A percentile compares a stretch with the other conserved stretches of the same genome.
phyloP scores from a whole-genome alignment of 1,284 basidiomycete species.

The Ustilago curta region DNA sequence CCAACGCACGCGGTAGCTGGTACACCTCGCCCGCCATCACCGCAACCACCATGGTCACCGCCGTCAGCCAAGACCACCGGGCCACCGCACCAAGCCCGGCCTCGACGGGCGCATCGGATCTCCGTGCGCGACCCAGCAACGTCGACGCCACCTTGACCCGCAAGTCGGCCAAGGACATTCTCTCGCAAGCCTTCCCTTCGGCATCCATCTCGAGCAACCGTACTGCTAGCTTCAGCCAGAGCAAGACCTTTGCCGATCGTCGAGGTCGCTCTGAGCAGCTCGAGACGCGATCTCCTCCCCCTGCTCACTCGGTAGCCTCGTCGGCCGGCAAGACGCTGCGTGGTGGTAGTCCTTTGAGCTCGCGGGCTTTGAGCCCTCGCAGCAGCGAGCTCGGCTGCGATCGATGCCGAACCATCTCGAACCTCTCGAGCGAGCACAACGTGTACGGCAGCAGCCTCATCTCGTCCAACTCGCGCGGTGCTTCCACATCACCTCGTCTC shows the following conservation, averaged over 20 bases:
- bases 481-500: constrained; percentile 28
- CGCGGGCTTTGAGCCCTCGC: constrained; percentile 40
- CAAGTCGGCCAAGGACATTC: constrained; percentile 44
- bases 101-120: constrained; percentile 15
- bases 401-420: constrained; percentile 52
- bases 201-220: neutral
- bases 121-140: constrained; percentile 20
- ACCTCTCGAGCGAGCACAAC: constrained; percentile 43
- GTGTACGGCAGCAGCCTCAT: constrained; percentile 43
- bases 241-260: constrained; percentile 18
- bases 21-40: constrained; percentile 60
- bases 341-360: constrained; percentile 43
- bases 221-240: constrained; percentile 17
- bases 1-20: constrained; percentile 56
- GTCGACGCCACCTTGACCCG: constrained; percentile 42
- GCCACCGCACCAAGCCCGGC: constrained; percentile 6
- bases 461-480: constrained; percentile 36
- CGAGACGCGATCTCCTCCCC: constrained; percentile 48
- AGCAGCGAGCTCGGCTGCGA: constrained; percentile 47
- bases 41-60: constrained; percentile 50
- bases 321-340: constrained; percentile 57
- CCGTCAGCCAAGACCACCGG: constrained; percentile 32
- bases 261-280: constrained; percentile 35
- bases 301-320: constrained; percentile 52
- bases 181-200: constrained; percentile 29